Percentiles rank a stretch among this genome's conserved stretches.
These are phyloP conservation scores for Aureobasidium leucospermi DNA, from an alignment of 2,329 filamentous ascomycete species.

Conservation along the genomic window DNA sequence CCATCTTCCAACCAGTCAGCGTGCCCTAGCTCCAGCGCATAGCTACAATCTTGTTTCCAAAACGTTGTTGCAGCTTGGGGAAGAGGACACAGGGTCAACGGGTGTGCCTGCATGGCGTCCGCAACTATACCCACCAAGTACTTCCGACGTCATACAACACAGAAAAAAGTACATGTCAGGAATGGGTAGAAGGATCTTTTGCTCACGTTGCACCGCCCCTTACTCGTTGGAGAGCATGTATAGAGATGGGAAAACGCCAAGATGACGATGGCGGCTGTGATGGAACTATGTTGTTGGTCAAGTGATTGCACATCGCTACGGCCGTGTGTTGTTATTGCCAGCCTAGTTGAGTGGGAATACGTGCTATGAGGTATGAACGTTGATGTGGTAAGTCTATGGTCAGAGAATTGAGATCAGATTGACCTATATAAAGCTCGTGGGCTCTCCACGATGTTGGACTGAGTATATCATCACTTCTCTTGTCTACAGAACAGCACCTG, in stretches of 20 bases:
- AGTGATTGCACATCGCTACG: conserved; percentile 9
- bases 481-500: neutral
- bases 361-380: neutral
- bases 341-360: neutral
- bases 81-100: neutral
- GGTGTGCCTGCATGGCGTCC: conserved; percentile 10
- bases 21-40: neutral
- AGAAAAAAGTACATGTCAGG: conserved; percentile 3
- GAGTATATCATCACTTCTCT: neutral
- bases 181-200: neutral
- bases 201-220: neutral
- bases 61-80: neutral
- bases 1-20: neutral
- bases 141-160: conserved; percentile 11
- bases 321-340: conserved; percentile 10
- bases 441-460: neutral
- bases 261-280: conserved; percentile 11
- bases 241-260: neutral
- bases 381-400: conserved; percentile 5
- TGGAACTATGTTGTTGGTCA: conserved; percentile 8
- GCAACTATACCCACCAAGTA: neutral
- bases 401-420: neutral
- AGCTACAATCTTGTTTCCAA: neutral
- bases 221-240: neutral
- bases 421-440: neutral